Conservation (phyloP, 2,329 filamentous ascomycete species). For the Curvularia lunata region DNA sequence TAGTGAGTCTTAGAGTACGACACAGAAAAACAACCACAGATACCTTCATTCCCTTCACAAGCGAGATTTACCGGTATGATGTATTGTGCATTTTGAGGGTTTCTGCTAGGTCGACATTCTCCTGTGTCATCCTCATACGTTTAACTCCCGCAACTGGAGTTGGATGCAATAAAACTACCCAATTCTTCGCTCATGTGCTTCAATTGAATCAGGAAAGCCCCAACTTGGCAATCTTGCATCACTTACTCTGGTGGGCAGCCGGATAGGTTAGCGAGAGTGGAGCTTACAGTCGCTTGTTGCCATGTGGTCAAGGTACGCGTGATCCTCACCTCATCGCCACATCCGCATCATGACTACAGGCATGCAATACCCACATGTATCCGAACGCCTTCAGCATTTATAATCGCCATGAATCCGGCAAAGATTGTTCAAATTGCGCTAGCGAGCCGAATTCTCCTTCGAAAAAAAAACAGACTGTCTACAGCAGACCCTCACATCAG, state of each 20-base stretch:
- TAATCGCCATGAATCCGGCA: constrained; percentile 22
- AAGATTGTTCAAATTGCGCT: constrained; percentile 17
- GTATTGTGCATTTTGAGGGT: neutral
- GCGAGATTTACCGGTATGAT: neutral
- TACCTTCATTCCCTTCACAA: neutral
- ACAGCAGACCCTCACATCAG: constrained; percentile 1
- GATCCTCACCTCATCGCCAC: constrained; percentile 16
- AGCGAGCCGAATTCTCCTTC: constrained; percentile 22
- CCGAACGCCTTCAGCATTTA: constrained; percentile 5
- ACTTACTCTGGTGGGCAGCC: constrained; percentile 1
- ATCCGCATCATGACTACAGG: constrained; percentile 4
- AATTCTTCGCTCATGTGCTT: neutral
- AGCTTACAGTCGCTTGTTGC: constrained; percentile 14
- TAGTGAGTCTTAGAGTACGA: neutral
- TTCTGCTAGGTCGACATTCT: neutral
- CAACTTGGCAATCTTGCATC: neutral
- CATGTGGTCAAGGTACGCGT: constrained; percentile 19
- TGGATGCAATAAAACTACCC: constrained; percentile 5
- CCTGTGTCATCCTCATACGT: constrained; percentile 6
- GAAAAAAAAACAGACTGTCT: constrained; percentile 11
- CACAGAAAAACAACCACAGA: neutral
- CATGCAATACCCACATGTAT: constrained; percentile 10
- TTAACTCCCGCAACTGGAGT: constrained; percentile 4
- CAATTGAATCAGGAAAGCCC: neutral
- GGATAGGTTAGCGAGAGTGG: constrained; percentile 14